Evolutionary conservation across 1,284 basidiomycete species (phyloP), one percentile per base, ranked within the genome.

Genomic region (Sparassis latifolia): DNA sequence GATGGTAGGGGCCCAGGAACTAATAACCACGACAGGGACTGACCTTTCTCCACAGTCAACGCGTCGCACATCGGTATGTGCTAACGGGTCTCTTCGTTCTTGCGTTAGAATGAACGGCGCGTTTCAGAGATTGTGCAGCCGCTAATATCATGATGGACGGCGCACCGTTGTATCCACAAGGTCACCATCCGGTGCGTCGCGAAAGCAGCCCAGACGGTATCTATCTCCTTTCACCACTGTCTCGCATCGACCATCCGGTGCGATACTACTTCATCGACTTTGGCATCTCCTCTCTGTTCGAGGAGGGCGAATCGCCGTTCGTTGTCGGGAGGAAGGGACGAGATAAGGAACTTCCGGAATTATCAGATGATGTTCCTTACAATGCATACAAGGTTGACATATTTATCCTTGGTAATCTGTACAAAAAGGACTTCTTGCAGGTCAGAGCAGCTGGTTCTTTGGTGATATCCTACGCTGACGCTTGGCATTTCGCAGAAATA

Each of bases 341-440:
- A 12, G 62, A 65, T 41, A 49, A 51, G 27, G 53, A 62, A 0
- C 60, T 62, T 1, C 66, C 67, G 0, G 67, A 69, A 39, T 51
- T 67, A 0, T 64, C 62, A 0, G 37, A 47, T 2, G 39, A 37
- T 2, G 43, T 55, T 2, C 61, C 64, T 0, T 67, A 66, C 47
- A 59, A 67, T 42, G 57, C 66, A 0, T 66, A 64, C 55, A 58
- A 61, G 46, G 56, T 62, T 29, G 66, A 68, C 42, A 56, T 68
- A 7, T 67, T 55, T 53, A 52, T 62, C 2, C 42, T 67, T 1
- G 65, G 63, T 1, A 61, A 66, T 38, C 28, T 58, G 2, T 58
- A 50, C 30, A 37, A 39, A 33, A 54, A 55, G 10, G 52, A 55
- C 32, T 55, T 58, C 33, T 5, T 51, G 3, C 37, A 46, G 47